Percentiles rank a stretch among this genome's conserved stretches.
Conservation (phyloP, 148 eudicot species). For the Heliamphora exappendiculata region DNA sequence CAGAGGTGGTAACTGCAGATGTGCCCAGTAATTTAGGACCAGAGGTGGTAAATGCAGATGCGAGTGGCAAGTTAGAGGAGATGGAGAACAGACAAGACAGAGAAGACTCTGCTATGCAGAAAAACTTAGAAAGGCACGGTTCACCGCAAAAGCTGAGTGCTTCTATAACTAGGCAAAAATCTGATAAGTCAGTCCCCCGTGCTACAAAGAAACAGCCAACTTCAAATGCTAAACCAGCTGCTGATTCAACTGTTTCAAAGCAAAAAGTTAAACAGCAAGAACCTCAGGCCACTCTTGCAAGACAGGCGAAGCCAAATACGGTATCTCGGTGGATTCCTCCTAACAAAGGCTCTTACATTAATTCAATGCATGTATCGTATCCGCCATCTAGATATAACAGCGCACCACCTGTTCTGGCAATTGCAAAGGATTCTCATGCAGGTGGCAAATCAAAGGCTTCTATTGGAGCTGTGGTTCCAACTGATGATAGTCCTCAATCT, state of each 20-base stretch:
- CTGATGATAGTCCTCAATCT: constrained; percentile 19
- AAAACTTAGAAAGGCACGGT: constrained; percentile 40
- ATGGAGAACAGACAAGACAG: constrained; percentile 25
- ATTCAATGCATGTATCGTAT: constrained; percentile 85
- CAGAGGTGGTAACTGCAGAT: too few relatives aligned
- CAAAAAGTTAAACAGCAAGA: constrained; percentile 47
- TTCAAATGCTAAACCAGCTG: constrained; percentile 40
- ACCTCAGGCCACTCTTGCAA: constrained; percentile 19
- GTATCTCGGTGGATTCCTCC: constrained; percentile 79
- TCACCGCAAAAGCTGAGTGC: constrained; percentile 36
- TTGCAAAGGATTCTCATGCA: constrained; percentile 36
- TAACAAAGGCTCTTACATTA: constrained; percentile 70
- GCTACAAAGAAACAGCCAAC: constrained; percentile 44
- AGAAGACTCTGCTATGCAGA: constrained; percentile 25
- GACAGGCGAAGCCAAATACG: constrained; percentile 45
- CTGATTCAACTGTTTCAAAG: constrained; percentile 43
- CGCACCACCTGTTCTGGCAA: constrained; percentile 53
- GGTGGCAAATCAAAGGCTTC: constrained; percentile 41
- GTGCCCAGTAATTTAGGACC: too few relatives aligned
- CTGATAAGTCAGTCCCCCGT: constrained; percentile 39
- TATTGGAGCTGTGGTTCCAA: constrained; percentile 16
- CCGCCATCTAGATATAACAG: constrained; percentile 63
- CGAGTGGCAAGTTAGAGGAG: constrained; percentile 22
- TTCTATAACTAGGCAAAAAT: constrained; percentile 38
- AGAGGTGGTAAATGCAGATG: constrained; percentile 14